Percentiles rank a stretch among this genome's conserved stretches.
Evolutionary conservation across 768 basidiomycete species (phyloP).

Genomic region (Termitomyces sp.): DNA sequence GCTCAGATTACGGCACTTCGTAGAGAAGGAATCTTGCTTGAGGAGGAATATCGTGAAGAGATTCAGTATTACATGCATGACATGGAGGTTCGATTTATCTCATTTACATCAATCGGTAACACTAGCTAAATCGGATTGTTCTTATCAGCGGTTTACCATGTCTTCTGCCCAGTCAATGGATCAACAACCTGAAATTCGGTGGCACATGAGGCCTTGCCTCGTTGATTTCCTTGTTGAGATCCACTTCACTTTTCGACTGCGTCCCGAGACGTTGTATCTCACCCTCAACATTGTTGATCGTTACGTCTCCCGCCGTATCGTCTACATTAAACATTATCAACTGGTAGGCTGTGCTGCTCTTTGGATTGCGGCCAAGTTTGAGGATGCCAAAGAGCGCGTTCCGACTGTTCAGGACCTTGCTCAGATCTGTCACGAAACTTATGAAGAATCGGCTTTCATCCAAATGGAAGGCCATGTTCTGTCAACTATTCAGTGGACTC

Average conservation of each 20-base stretch:
- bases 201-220: conserved; percentile 99
- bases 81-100: conserved; percentile 81
- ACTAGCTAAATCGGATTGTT: conserved; percentile 12
- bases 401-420: conserved; percentile 93
- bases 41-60: conserved; percentile 95
- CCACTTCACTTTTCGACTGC: conserved; percentile 95
- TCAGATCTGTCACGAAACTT: conserved; percentile 93
- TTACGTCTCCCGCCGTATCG: conserved; percentile 96
- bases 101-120: conserved; percentile 2
- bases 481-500: conserved; percentile 91
- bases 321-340: conserved; percentile 99
- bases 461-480: conserved; percentile 99
- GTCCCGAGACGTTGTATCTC: conserved; percentile 97
- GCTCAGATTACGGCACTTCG: conserved; percentile 65
- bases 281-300: conserved; percentile 99
- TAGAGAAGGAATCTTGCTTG: conserved; percentile 71
- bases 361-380: conserved; percentile 99
- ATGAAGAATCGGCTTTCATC: conserved; percentile 95
- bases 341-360: conserved; percentile 97
- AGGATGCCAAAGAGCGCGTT: conserved; percentile 97
- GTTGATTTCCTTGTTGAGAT: conserved; percentile 99
- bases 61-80: conserved; percentile 92
- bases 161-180: conserved; percentile 96
- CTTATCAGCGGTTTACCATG: conserved; percentile 62
- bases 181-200: conserved; percentile 96